Conservation (phyloP, 306 rosid species). For the Sechiopsis laciniata region DNA sequence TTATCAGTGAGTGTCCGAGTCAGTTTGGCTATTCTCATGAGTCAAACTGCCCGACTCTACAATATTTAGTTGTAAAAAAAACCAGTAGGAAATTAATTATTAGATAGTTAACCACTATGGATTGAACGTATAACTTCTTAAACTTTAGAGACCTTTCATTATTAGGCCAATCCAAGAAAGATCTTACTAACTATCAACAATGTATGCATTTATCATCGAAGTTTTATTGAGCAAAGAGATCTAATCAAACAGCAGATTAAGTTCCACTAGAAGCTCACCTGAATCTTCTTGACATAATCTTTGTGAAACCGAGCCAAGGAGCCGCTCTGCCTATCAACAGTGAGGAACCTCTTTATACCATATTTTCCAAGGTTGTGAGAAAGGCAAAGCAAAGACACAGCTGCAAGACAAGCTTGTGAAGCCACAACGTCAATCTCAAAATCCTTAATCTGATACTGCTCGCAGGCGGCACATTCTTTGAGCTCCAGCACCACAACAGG, state of each 20-base stretch:
- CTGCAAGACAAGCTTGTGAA: conserved; percentile 37
- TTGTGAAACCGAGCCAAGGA: conserved; percentile 32
- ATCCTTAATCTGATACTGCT: conserved; percentile 34
- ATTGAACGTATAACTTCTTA: too few species aligned
- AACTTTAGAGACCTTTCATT: too few species aligned
- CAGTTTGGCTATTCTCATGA: too few species aligned
- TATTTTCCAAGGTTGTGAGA: conserved; percentile 45
- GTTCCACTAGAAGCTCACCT: conserved; percentile 23
- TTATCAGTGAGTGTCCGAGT: too few species aligned
- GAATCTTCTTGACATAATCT: conserved; percentile 34
- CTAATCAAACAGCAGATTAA: conserved; percentile 1
- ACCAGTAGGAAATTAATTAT: too few species aligned
- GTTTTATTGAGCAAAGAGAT: background rate
- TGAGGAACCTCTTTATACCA: conserved; percentile 40
- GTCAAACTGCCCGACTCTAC: too few species aligned
- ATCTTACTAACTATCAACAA: too few species aligned
- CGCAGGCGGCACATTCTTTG: conserved; percentile 25
- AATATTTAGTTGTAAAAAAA: too few species aligned
- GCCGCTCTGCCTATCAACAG: conserved; percentile 36
- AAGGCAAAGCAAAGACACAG: conserved; percentile 38
- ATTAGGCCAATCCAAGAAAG: too few species aligned
- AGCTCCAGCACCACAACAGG: conserved; percentile 23
- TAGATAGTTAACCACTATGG: too few species aligned
- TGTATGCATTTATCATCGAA: background rate
- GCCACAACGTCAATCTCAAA: conserved; percentile 38